Evolutionary conservation across 164 flowering plant species (phyloP).

Genomic region (Magnolia kwangsiensis): DNA sequence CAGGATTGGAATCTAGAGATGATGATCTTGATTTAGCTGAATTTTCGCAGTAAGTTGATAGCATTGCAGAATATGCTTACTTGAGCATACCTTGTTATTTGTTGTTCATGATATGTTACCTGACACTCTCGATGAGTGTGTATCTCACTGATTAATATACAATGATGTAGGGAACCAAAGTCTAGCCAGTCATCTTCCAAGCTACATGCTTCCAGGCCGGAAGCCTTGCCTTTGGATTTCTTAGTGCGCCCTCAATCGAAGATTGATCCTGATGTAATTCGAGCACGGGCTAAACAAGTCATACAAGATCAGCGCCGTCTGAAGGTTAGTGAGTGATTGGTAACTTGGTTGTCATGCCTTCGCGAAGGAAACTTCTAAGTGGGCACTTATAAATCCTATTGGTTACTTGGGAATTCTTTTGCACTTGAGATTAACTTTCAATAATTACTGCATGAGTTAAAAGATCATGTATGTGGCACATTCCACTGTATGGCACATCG

Average conservation of each 20-base stretch:
- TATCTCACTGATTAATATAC: slow-evolving; percentile 1
- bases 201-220: slow-evolving; percentile 76
- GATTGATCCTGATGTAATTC: slow-evolving; percentile 83
- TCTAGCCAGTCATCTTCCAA: slow-evolving; percentile 65
- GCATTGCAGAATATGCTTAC: neutral
- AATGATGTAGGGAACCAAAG: slow-evolving; percentile 52
- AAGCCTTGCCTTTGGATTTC: slow-evolving; percentile 89
- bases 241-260: slow-evolving; percentile 96
- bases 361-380: too few species aligned
- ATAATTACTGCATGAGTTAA: too few species aligned
- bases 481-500: too few species aligned
- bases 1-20: slow-evolving; percentile 69
- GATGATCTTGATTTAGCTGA: slow-evolving; percentile 80
- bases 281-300: slow-evolving; percentile 79
- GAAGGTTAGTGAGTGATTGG: slow-evolving; percentile 48
- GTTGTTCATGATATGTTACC: neutral
- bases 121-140: neutral
- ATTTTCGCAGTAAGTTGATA: slow-evolving; percentile 54
- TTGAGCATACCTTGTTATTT: neutral
- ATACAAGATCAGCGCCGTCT: slow-evolving; percentile 75
- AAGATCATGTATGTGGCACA: too few species aligned
- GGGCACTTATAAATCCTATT: too few species aligned
- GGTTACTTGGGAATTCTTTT: too few species aligned
- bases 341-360: neutral
- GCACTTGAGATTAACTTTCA: too few species aligned